phyloP scores from a whole-genome alignment of 345 rosid genomes.

The Chamaenerion angustifolium region DNA sequence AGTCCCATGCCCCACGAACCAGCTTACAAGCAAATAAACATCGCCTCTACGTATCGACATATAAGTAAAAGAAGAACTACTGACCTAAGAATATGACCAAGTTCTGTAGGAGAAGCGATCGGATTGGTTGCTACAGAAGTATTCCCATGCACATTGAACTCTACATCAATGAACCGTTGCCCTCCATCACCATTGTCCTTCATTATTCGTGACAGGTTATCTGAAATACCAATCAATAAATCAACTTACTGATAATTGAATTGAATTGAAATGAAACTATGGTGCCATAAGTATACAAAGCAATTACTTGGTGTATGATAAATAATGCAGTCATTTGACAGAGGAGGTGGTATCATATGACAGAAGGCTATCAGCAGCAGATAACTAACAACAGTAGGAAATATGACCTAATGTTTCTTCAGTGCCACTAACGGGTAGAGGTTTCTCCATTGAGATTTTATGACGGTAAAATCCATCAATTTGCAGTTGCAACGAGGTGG shows the following conservation, averaged over 20 bases:
- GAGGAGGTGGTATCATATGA: too few relatives aligned
- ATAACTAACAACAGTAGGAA: slow-evolving; percentile 12
- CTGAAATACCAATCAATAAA: slow-evolving; percentile 16
- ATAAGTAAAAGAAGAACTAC: slow-evolving; percentile 6
- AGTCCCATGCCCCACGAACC: too few relatives aligned
- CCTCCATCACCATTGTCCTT: slow-evolving; percentile 18
- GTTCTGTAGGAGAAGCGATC: slow-evolving; percentile 19
- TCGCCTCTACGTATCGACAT: too few relatives aligned
- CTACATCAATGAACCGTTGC: background rate
- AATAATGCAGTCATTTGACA: too few relatives aligned
- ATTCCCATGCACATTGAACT: slow-evolving; percentile 2
- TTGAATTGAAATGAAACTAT: too few relatives aligned
- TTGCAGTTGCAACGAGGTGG: slow-evolving; percentile 18
- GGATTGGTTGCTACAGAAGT: slow-evolving; percentile 21
- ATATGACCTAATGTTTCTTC: slow-evolving; percentile 28
- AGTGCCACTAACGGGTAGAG: slow-evolving; percentile 8
- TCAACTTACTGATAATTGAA: too few relatives aligned
- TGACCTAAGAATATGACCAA: slow-evolving; percentile 29
- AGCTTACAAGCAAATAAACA: too few relatives aligned
- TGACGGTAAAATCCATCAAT: slow-evolving; percentile 12
- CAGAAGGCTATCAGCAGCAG: background rate
- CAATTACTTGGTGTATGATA: too few relatives aligned
- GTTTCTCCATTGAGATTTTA: slow-evolving; percentile 9
- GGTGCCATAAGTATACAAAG: too few relatives aligned
- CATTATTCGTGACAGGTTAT: slow-evolving; percentile 16